Conservation (phyloP, 2,329 filamentous ascomycete genomes). For the Verticillium klebahnii region DNA sequence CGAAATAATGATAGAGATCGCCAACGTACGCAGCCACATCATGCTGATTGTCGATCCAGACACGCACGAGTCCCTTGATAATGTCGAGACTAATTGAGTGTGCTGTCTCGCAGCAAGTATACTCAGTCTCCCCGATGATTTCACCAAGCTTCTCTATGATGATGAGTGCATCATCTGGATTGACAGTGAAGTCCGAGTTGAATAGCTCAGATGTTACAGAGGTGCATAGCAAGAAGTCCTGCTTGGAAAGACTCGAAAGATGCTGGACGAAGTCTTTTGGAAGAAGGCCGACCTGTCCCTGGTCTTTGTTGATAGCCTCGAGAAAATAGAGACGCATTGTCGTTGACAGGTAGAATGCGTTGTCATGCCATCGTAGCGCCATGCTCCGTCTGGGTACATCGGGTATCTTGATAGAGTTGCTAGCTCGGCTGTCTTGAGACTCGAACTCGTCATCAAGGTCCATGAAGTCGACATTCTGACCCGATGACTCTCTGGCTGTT, state of each 20-base stretch:
- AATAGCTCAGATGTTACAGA: conserved; percentile 48
- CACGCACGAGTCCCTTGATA: conserved; percentile 56
- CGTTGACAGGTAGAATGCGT: conserved; percentile 45
- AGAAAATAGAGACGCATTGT: conserved; percentile 41
- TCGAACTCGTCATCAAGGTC: conserved; percentile 64
- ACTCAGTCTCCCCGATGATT: conserved; percentile 52
- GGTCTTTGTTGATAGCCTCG: conserved; percentile 34
- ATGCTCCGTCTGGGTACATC: conserved; percentile 43
- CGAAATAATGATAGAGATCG: conserved; percentile 76
- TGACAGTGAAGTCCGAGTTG: conserved; percentile 46
- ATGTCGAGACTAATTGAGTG: conserved; percentile 63
- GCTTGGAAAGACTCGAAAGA: conserved; percentile 43
- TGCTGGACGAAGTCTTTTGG: conserved; percentile 45
- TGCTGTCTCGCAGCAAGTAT: conserved; percentile 70
- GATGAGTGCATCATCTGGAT: conserved; percentile 37
- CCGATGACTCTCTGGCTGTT: conserved; percentile 23
- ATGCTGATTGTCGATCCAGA: conserved; percentile 58
- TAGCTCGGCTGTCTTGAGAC: conserved; percentile 50
- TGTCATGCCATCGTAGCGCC: conserved; percentile 33
- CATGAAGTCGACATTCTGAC: conserved; percentile 49
- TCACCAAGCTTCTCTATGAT: conserved; percentile 47
- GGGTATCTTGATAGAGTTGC: conserved; percentile 26
- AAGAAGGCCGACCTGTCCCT: conserved; percentile 42
- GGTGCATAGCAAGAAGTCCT: conserved; percentile 50
- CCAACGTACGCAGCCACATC: conserved; percentile 62